Percentiles rank a stretch among this genome's conserved stretches.
Conservation (phyloP, 148 eudicot species). For the Diospyros kaki region DNA sequence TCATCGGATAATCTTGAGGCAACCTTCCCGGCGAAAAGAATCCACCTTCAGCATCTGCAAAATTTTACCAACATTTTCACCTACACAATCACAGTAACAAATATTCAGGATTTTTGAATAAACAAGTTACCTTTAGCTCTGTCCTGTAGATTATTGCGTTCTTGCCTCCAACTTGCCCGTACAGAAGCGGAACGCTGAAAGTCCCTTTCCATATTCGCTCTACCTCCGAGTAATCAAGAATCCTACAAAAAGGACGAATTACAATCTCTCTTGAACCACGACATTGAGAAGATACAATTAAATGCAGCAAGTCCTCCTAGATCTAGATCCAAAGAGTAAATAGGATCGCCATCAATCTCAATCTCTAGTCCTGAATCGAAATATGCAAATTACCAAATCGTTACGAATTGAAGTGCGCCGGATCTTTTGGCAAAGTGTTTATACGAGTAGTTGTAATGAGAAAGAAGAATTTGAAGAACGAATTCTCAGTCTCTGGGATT, state of each 20-base stretch:
- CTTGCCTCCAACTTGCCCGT: constrained; percentile 50
- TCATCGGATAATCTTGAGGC: constrained; percentile 51
- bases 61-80: neutral
- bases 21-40: constrained; percentile 39
- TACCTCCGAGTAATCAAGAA: neutral
- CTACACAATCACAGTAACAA: neutral
- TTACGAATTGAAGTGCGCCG: no score
- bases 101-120: neutral
- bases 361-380: no score
- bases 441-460: no score
- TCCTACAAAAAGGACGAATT: neutral
- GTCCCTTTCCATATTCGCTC: constrained; percentile 42
- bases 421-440: no score
- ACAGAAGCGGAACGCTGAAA: constrained; percentile 49
- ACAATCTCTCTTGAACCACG: no score
- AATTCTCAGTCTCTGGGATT: no score
- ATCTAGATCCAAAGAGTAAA: no score
- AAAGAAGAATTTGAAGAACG: no score
- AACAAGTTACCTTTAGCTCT: constrained; percentile 30
- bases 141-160: constrained; percentile 28
- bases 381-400: no score
- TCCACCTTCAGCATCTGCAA: constrained; percentile 43
- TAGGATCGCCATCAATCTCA: no score
- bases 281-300: no score
- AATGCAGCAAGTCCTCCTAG: no score